A percentile compares a stretch with the other conserved stretches of the same genome.
phyloP scores from a whole-genome alignment of 2,329 filamentous ascomycete genomes.

The Aspergillus quadrilineatus region DNA sequence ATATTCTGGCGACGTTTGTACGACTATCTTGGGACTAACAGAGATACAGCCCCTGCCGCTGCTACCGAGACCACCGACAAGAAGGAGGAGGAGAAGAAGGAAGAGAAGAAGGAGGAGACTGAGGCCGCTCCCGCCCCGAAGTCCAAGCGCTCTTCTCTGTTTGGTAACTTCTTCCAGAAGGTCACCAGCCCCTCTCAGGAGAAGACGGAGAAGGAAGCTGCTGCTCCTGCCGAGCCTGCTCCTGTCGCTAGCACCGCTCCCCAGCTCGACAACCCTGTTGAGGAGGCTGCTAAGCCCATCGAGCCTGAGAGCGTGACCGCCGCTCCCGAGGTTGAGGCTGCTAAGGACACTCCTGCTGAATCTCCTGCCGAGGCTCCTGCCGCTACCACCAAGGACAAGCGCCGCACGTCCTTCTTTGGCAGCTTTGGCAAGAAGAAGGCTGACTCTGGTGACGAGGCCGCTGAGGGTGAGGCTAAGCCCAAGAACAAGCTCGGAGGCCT shows the following conservation, averaged over 20 bases:
- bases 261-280: constrained; percentile 48
- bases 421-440: constrained; percentile 54
- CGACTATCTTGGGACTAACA: constrained; percentile 18
- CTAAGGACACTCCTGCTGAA: constrained; percentile 35
- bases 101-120: constrained; percentile 39
- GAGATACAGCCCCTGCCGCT: constrained; percentile 41
- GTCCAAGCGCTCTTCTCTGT: constrained; percentile 80
- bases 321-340: constrained; percentile 38
- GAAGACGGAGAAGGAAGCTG: constrained; percentile 50
- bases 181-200: constrained; percentile 46
- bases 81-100: constrained; percentile 25
- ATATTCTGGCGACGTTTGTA: background rate
- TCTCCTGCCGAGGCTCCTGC: constrained; percentile 33
- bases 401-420: constrained; percentile 55
- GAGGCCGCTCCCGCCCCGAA: constrained; percentile 53
- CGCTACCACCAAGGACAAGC: constrained; percentile 47
- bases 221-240: constrained; percentile 48
- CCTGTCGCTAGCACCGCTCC: constrained; percentile 50
- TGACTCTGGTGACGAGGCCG: constrained; percentile 48
- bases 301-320: constrained; percentile 47
- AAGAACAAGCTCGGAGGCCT: constrained; percentile 49
- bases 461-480: constrained; percentile 48
- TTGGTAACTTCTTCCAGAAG: constrained; percentile 77
- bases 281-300: constrained; percentile 40
- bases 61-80: constrained; percentile 41